These are phyloP conservation scores for Exophiala sideris DNA, from an alignment of 2,329 filamentous ascomycete species.

Conservation along the genomic window DNA sequence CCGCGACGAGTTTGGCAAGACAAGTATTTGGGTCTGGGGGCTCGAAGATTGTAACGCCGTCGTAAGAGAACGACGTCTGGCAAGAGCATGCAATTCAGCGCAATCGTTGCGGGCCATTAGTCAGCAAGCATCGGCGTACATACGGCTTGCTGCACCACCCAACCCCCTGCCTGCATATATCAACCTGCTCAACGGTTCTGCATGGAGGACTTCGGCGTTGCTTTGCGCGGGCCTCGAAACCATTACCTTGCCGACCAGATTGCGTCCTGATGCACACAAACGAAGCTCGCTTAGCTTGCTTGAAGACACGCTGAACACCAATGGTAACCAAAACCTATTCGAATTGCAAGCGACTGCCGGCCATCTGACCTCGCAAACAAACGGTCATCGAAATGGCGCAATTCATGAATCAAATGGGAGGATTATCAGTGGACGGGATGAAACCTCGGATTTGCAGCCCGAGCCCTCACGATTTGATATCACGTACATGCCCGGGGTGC, in stretches of 20 bases:
- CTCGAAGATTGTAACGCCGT: conserved; percentile 61
- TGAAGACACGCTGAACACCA: conserved; percentile 65
- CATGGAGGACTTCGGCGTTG: conserved; percentile 78
- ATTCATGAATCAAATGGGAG: conserved; percentile 3
- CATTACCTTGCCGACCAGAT: conserved; percentile 69
- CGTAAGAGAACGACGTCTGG: conserved; percentile 52
- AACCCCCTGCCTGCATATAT: conserved; percentile 56
- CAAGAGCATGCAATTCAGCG: conserved; percentile 70
- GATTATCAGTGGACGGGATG: not conserved
- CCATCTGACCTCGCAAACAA: conserved; percentile 1
- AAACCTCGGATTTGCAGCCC: not conserved
- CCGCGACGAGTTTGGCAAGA: conserved; percentile 87
- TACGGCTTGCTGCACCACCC: conserved; percentile 68
- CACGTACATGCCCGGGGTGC: conserved; percentile 40
- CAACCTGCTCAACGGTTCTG: conserved; percentile 58
- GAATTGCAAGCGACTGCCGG: conserved; percentile 65
- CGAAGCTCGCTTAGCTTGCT: conserved; percentile 59
- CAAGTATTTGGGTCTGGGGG: conserved; percentile 82
- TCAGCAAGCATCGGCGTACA: conserved; percentile 69
- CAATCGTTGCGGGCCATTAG: conserved; percentile 67
- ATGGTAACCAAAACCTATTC: conserved; percentile 76
- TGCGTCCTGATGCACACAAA: conserved; percentile 49
- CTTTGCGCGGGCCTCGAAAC: conserved; percentile 75
- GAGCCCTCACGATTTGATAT: conserved; percentile 34
- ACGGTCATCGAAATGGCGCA: conserved; percentile 9